Evolutionary conservation across 345 rosid species (phyloP).

Genomic region (Draba incana): DNA sequence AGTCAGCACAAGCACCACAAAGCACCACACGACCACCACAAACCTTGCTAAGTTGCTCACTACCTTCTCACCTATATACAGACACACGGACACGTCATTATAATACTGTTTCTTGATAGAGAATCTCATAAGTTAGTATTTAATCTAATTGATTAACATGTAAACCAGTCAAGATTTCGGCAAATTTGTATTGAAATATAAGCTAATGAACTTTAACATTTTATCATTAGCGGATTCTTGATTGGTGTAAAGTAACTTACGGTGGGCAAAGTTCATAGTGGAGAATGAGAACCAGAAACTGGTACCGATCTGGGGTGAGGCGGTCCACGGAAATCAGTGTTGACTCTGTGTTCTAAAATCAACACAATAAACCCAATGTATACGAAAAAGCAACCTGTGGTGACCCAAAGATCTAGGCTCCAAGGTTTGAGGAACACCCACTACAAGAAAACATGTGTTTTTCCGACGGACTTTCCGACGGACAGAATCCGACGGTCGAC

Average conservation of each 20-base stretch:
- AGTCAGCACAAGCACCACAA: conserved; percentile 45
- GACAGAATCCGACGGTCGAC: too few relatives aligned
- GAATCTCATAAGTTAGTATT: not conserved
- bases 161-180: not conserved
- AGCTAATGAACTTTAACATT: not conserved
- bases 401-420: conserved; percentile 67
- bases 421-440: conserved; percentile 72
- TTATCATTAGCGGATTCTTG: not conserved
- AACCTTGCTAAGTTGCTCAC: conserved; percentile 48
- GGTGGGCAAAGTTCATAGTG: conserved; percentile 41
- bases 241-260: conserved; percentile 27
- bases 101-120: not conserved
- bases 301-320: conserved; percentile 41
- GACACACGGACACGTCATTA: not conserved
- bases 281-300: conserved; percentile 46
- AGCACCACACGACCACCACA: conserved; percentile 44
- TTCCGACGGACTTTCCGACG: too few relatives aligned
- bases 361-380: conserved; percentile 65
- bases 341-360: conserved; percentile 71
- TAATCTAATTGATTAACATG: not conserved
- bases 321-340: conserved; percentile 62
- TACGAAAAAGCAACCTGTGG: conserved; percentile 54
- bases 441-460: too few relatives aligned
- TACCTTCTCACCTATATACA: conserved; percentile 40
- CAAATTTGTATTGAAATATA: not conserved